phyloP scores from a whole-genome alignment of 1,284 basidiomycete species.

The Ganoderma lingzhi region DNA sequence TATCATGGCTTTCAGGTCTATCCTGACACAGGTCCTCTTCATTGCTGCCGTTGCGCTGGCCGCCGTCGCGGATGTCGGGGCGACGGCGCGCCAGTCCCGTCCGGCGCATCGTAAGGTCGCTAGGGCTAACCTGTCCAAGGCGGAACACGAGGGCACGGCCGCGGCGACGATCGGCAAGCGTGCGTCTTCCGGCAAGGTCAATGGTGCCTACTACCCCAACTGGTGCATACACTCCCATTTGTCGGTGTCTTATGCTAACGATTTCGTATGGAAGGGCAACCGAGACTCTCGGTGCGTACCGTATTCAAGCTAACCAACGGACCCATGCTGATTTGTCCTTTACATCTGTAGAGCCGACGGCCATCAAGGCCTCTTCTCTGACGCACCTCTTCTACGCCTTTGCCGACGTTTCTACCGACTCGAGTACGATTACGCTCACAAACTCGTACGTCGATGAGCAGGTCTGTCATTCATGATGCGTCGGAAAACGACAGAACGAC shows the following conservation, averaged over 20 bases:
- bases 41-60: neutral
- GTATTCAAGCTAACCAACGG: neutral
- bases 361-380: conserved; percentile 63
- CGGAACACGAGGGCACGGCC: conserved; percentile 31
- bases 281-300: conserved; percentile 75
- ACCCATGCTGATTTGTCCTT: conserved; percentile 6
- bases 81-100: neutral
- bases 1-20: too few relatives aligned
- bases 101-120: too few relatives aligned
- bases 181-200: conserved; percentile 54
- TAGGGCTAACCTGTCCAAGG: conserved; percentile 47
- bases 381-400: conserved; percentile 89
- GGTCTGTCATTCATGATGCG: conserved; percentile 38
- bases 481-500: too few relatives aligned
- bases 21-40: too few relatives aligned
- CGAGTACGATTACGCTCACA: conserved; percentile 75
- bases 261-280: conserved; percentile 65
- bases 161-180: conserved; percentile 54
- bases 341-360: conserved; percentile 60
- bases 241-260: conserved; percentile 20
- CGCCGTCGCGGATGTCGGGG: neutral
- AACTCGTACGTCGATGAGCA: conserved; percentile 87
- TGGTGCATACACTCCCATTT: conserved; percentile 46
- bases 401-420: conserved; percentile 74
- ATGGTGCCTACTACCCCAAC: conserved; percentile 74